Base-by-base conservation (phyloP, 208 protist genomes). In the Blechomonas ayalai region DNA sequence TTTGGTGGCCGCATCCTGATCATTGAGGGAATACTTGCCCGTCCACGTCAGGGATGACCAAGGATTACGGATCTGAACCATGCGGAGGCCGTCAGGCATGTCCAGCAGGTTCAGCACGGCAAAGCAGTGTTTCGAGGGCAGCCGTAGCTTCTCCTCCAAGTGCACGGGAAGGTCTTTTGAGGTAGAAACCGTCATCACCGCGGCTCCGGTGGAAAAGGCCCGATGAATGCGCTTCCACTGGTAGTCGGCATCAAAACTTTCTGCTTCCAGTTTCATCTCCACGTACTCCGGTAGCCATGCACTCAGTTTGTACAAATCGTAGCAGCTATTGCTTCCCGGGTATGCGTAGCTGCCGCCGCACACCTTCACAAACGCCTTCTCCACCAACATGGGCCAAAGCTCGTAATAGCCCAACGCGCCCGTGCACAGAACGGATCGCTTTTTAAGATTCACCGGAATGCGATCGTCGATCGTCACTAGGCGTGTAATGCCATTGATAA, bases 401-500 rank as follows among this genome's bases (percentile, higher is more conserved):
- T 82, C 73, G 2, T 41, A 38, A 4, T 37, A 13, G 24, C 59
- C 58, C 12, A 36, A 25, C 32, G 51, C 66, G 48, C 67, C 67
- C 8, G 56, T 66, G 24, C 68, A 77, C 16, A 73, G 34, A 23
- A 68, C 24, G 20, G 49, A 34, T 29, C 41, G 32, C 3, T 60
- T 75, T 20, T 46, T 40, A 2, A 67, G 73, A 20, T 69, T 60
- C 25, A 70, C 67, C 7, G 84, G 82, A 29, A 95, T 71, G 13
- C 81, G 68, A 50, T 95, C 89, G 57, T 95, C 89, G 16, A 95
- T 72, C 13, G 77, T 79, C 32, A 95, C 79, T 40, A 91, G 70
- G 18, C 89, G 78, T 13, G 80, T 89, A 19, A 83, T 82, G 40
- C 89, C 89, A 55, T 95, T 95, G 50, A 95, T 66, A n/a, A 94